Percentiles rank a stretch among this genome's conserved stretches.
These are phyloP conservation scores for Canna indica DNA, from an alignment of 176 grass and related monocot genomes.

Conservation along the genomic window DNA sequence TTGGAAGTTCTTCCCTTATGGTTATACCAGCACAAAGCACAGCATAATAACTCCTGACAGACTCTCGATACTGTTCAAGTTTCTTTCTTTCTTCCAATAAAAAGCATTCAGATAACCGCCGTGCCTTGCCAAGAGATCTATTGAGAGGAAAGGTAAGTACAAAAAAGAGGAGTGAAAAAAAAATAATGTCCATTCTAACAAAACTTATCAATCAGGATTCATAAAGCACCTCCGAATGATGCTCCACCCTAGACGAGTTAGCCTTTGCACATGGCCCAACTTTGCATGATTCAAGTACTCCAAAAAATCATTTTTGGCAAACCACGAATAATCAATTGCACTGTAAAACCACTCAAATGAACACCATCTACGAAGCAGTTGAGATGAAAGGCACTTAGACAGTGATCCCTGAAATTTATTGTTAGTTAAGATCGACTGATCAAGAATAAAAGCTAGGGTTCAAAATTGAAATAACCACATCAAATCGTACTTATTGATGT, in stretches of 20 bases:
- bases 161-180: slow-evolving; percentile 7
- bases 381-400: slow-evolving; percentile 40
- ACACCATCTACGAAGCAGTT: slow-evolving; percentile 58
- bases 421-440: slow-evolving; percentile 25
- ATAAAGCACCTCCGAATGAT: slow-evolving; percentile 45
- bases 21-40: slow-evolving; percentile 28
- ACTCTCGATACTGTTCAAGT: slow-evolving; percentile 42
- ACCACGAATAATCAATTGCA: slow-evolving; percentile 75
- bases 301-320: slow-evolving; percentile 55
- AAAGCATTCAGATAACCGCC: slow-evolving; percentile 45
- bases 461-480: no score
- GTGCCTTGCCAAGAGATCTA: slow-evolving; percentile 72
- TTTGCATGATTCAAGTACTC: slow-evolving; percentile 49
- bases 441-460: no score
- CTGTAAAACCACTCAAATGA: slow-evolving; percentile 75
- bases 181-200: slow-evolving; percentile 18
- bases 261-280: slow-evolving; percentile 38
- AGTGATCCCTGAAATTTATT: slow-evolving; percentile 31
- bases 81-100: slow-evolving; percentile 48
- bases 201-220: neutral
- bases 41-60: slow-evolving; percentile 46
- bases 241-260: slow-evolving; percentile 60
- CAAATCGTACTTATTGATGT: no score
- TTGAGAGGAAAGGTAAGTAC: slow-evolving; percentile 12
- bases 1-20: slow-evolving; percentile 41